A percentile compares a stretch with the other conserved stretches of the same genome.
These are phyloP conservation scores for Eucalyptus brandiana DNA, from an alignment of 345 rosid species.

Conservation along the genomic window DNA sequence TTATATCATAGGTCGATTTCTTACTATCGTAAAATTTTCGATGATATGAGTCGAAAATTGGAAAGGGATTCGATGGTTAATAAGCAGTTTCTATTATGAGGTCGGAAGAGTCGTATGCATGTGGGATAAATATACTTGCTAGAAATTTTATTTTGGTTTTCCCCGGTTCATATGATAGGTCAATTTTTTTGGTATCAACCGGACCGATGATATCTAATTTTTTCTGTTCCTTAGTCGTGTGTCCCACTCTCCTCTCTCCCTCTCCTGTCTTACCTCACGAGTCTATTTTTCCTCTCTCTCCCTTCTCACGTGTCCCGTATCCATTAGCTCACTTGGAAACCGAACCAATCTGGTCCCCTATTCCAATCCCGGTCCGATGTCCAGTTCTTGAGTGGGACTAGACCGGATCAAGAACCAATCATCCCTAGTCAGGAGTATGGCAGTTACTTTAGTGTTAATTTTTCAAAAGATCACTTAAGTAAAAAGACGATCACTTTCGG, in stretches of 20 bases:
- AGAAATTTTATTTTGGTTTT: no score
- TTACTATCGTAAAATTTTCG: no score
- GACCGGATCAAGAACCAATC: rapidly evolving
- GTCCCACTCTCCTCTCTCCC: neutral
- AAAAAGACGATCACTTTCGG: rapidly evolving
- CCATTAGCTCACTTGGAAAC: neutral
- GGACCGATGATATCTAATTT: rapidly evolving
- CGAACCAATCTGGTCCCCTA: rapidly evolving
- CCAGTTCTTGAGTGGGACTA: rapidly evolving
- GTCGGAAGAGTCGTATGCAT: rapidly evolving
- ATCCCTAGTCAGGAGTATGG: neutral
- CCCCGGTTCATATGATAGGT: rapidly evolving
- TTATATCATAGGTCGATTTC: no score
- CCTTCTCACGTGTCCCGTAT: neutral
- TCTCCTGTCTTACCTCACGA: neutral
- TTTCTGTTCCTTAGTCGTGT: neutral
- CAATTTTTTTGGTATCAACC: no score
- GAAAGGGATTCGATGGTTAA: no score
- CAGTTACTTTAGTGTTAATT: no score
- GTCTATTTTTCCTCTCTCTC: neutral
- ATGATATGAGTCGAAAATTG: no score
- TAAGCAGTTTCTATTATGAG: rapidly evolving
- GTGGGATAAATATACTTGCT: no score
- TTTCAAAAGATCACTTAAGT: no score
- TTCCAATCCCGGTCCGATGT: rapidly evolving